These are phyloP conservation scores for Leccinum truebloodii DNA, from an alignment of 768 basidiomycete genomes.

Conservation along the genomic window DNA sequence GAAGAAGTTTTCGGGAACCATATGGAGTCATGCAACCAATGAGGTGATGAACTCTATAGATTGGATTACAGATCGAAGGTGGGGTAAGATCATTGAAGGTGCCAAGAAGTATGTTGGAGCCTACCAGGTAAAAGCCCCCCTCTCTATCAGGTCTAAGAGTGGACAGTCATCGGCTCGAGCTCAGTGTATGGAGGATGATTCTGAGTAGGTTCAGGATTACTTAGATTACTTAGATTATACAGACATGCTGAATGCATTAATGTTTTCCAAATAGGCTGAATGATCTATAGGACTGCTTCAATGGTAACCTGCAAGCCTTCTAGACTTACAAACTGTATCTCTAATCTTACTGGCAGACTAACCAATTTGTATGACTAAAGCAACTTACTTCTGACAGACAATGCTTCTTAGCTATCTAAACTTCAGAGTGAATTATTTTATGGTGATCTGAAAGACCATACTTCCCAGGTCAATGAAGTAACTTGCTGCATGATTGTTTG, in stretches of 20 bases:
- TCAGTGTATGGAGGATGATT: background rate
- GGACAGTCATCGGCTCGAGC: too few species aligned
- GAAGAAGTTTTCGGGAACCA: background rate
- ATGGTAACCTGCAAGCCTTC: background rate
- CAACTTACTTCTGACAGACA: too few species aligned
- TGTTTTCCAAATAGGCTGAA: background rate
- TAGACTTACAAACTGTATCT: background rate
- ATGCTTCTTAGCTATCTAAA: too few species aligned
- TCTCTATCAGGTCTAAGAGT: too few species aligned
- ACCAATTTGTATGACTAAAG: too few species aligned
- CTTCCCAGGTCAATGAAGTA: too few species aligned
- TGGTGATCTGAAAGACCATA: background rate
- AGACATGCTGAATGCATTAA: background rate
- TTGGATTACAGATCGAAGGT: background rate
- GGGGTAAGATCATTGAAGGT: background rate
- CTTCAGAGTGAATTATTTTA: too few species aligned
- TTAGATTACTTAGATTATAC: background rate
- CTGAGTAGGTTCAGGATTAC: background rate
- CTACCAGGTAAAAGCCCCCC: too few species aligned
- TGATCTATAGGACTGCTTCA: background rate
- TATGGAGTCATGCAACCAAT: background rate
- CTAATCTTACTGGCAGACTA: background rate
- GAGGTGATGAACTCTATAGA: background rate
- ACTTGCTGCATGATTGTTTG: too few species aligned
- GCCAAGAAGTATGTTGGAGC: background rate